These are phyloP conservation scores for Avena atlantica DNA, from an alignment of 176 grass and related monocot species.

Conservation along the genomic window DNA sequence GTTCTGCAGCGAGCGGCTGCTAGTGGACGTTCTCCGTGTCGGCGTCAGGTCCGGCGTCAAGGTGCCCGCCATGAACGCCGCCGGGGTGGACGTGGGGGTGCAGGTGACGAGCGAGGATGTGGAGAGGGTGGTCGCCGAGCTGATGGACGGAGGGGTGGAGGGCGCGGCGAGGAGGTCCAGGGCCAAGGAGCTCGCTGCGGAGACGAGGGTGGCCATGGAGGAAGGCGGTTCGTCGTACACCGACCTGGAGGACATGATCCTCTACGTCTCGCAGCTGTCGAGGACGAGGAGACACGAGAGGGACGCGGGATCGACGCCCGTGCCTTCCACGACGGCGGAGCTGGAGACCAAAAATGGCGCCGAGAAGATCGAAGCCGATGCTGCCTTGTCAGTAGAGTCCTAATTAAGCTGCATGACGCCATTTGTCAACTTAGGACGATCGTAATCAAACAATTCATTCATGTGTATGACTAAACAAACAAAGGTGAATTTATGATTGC, in stretches of 20 bases:
- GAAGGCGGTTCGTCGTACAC: constrained; percentile 13
- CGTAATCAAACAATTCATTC: not conserved
- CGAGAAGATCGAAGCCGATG: constrained; percentile 1
- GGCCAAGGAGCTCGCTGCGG: not conserved
- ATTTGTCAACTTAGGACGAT: not conserved
- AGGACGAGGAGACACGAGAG: not conserved
- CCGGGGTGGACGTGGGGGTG: not conserved
- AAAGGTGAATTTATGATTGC: no score
- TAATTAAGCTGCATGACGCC: not conserved
- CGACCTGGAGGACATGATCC: constrained; percentile 15
- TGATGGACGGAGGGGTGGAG: not conserved
- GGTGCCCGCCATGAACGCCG: not conserved
- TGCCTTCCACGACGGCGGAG: not conserved
- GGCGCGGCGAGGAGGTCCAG: not conserved
- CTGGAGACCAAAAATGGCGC: not conserved
- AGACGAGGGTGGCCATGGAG: constrained; percentile 21
- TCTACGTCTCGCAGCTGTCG: not conserved
- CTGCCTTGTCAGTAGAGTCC: constrained; percentile 9
- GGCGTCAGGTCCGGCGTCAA: constrained; percentile 12
- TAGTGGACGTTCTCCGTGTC: constrained; percentile 9
- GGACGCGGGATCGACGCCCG: not conserved
- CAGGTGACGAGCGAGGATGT: not conserved
- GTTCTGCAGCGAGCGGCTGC: constrained; percentile 24
- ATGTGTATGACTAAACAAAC: not conserved
- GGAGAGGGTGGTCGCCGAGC: not conserved